These are phyloP conservation scores for Penicillium sp. DNA, from an alignment of 2,329 filamentous ascomycete genomes.

Conservation along the genomic window DNA sequence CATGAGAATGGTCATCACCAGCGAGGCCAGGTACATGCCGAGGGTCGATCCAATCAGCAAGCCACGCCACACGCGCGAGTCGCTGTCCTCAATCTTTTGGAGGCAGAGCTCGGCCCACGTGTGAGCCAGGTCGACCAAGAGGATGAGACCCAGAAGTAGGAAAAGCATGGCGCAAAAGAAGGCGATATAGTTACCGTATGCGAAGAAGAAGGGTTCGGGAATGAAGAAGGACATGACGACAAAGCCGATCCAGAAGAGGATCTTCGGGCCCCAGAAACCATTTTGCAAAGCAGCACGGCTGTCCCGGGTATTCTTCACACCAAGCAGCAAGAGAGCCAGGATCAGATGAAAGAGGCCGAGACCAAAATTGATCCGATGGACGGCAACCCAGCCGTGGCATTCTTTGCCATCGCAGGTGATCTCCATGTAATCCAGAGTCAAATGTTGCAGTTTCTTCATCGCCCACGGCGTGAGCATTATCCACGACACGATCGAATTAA, in stretches of 20 bases:
- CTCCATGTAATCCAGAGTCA: constrained; percentile 92
- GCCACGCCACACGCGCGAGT: constrained; percentile 77
- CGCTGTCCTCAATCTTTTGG: constrained; percentile 81
- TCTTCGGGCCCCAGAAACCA: constrained; percentile 97
- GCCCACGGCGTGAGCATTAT: constrained; percentile 99
- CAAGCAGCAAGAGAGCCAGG: constrained; percentile 75
- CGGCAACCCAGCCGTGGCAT: constrained; percentile 92
- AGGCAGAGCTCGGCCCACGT: constrained; percentile 97
- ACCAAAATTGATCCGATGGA: constrained; percentile 96
- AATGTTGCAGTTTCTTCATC: constrained; percentile 85
- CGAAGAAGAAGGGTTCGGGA: constrained; percentile 86
- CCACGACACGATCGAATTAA: constrained; percentile 97
- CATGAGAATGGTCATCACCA: constrained; percentile 93
- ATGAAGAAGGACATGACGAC: constrained; percentile 93
- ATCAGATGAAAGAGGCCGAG: constrained; percentile 90
- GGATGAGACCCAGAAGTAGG: constrained; percentile 81
- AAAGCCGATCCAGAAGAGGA: constrained; percentile 79
- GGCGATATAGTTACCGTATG: constrained; percentile 93
- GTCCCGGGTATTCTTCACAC: constrained; percentile 80
- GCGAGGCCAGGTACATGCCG: constrained; percentile 83
- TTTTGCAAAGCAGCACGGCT: constrained; percentile 86
- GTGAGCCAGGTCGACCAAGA: constrained; percentile 91
- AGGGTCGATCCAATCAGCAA: constrained; percentile 87
- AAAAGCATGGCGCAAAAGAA: constrained; percentile 87
- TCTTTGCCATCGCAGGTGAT: constrained; percentile 86